Evolutionary conservation across 2,329 filamentous ascomycete species (phyloP).

Genomic region (Ophiognomonia clavigignenti-juglandacearum): DNA sequence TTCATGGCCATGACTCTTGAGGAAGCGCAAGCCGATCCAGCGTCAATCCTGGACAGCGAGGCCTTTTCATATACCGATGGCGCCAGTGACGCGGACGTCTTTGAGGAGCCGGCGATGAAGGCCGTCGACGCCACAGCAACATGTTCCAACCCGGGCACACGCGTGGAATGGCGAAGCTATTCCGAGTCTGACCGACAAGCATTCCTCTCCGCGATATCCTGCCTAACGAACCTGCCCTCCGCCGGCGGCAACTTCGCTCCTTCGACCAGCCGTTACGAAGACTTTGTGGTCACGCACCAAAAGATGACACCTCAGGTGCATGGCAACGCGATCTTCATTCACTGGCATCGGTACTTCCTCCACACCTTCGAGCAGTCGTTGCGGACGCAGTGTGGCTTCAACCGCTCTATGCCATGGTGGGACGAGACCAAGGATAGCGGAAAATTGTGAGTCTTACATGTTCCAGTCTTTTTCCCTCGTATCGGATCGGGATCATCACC

Average conservation of each 20-base stretch:
- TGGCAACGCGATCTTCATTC: conserved; percentile 18
- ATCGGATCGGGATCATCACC: too few species aligned
- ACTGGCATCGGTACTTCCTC: conserved; percentile 8
- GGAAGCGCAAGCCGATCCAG: background rate
- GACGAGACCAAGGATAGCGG: conserved; percentile 9
- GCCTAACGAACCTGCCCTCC: conserved; percentile 23
- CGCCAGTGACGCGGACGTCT: too few species aligned
- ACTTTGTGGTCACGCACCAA: conserved; percentile 28
- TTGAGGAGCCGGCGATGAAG: background rate
- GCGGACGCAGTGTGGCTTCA: conserved; percentile 6
- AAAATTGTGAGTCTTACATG: background rate
- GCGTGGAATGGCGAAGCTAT: conserved; percentile 28
- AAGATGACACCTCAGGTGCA: conserved; percentile 27
- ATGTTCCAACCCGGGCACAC: conserved; percentile 9
- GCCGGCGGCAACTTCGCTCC: conserved; percentile 21
- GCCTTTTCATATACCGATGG: background rate
- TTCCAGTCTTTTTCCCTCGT: too few species aligned
- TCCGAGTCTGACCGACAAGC: conserved; percentile 24
- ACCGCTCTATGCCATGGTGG: conserved; percentile 4
- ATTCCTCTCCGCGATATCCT: conserved; percentile 25
- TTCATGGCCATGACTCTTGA: background rate
- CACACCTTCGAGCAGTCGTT: conserved; percentile 9
- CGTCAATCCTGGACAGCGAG: background rate
- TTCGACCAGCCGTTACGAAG: conserved; percentile 27
- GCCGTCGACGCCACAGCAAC: background rate